Base-by-base conservation (phyloP, 2,329 filamentous ascomycete genomes). In the Cadophora luteo-olivacea region DNA sequence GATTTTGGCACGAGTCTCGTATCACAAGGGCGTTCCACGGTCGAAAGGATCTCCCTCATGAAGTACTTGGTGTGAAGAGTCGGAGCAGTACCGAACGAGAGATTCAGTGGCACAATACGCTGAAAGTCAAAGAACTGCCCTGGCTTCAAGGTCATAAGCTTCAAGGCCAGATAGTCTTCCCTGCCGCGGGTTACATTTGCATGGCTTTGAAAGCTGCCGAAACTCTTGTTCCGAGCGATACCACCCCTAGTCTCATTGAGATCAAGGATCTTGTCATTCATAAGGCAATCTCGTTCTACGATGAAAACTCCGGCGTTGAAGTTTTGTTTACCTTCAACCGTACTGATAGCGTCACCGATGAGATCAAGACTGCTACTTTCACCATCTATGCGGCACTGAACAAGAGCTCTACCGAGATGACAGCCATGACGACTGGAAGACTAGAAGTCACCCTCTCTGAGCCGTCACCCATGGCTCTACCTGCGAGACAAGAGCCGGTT, bases 111-210 rank as follows among this genome's bases (percentile, higher is more conserved):
- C 36, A 36, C 1, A 71, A 73, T 49, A 3, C 67, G 1, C 32
- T 73, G 4, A 41, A 24, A 14, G n/a, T 29, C 0, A 74, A 76
- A 0, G 77, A 84, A 32, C 64, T 79, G 0, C 77, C 80, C 0
- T 86, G 84, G 84, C 63, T 85, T 0, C 70, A 70, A 0, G 81
- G 84, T 45, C 84, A 87, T 68, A 73, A 73, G n/a, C 68, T 86
- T 0, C 74, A 79, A 3, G 74, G 75, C 0, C 66, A 72, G 41
- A 58, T 61, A 3, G 72, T 85, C n/a, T 74, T 85, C 2, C 84
- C 84, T 0, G 84, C 81, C 1, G 82, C 83, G 0, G 83, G 79
- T 0, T 85, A 84, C 69, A 80, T 81, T 58, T 69, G 81, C 62
- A 84, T 84, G 80, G 82, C 82, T 0, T 69, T 83, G 4, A 83